Conservation (phyloP, 2,329 filamentous ascomycete species). For the Didymella arachidicola region DNA sequence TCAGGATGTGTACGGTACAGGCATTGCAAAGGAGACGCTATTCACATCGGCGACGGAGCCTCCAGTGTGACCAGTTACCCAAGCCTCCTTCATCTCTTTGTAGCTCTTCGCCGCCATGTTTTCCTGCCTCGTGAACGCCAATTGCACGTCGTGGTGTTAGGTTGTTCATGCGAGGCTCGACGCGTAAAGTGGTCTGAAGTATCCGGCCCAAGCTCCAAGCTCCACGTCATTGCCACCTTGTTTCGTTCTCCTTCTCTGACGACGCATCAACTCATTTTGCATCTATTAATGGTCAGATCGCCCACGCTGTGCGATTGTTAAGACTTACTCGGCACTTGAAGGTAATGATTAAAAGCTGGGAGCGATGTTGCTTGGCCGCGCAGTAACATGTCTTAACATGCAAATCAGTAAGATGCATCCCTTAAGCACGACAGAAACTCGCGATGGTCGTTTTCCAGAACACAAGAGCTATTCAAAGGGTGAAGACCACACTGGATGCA, state of each 20-base stretch:
- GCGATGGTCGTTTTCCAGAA: neutral
- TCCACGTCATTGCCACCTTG: slow-evolving; percentile 17
- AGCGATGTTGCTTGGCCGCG: neutral
- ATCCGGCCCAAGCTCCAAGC: slow-evolving; percentile 16
- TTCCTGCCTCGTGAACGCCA: slow-evolving; percentile 17
- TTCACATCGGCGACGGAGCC: slow-evolving; percentile 87
- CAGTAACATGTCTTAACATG: neutral
- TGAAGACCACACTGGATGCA: neutral
- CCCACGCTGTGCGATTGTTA: neutral
- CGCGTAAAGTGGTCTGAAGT: slow-evolving; percentile 32
- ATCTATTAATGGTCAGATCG: neutral
- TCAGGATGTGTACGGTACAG: slow-evolving; percentile 64
- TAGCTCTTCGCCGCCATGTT: slow-evolving; percentile 64
- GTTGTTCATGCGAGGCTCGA: slow-evolving; percentile 15
- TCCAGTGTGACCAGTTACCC: slow-evolving; percentile 89
- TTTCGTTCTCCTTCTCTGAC: neutral
- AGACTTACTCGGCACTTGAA: neutral
- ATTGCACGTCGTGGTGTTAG: slow-evolving; percentile 23
- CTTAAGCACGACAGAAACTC: neutral
- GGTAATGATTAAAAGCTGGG: neutral
- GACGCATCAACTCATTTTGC: neutral
- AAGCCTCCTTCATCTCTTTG: slow-evolving; percentile 92
- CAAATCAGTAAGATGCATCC: neutral
- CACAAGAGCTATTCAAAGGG: neutral
- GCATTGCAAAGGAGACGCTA: slow-evolving; percentile 81